Conservation (phyloP, 306 rosid species). For the Vigna nakashimae region DNA sequence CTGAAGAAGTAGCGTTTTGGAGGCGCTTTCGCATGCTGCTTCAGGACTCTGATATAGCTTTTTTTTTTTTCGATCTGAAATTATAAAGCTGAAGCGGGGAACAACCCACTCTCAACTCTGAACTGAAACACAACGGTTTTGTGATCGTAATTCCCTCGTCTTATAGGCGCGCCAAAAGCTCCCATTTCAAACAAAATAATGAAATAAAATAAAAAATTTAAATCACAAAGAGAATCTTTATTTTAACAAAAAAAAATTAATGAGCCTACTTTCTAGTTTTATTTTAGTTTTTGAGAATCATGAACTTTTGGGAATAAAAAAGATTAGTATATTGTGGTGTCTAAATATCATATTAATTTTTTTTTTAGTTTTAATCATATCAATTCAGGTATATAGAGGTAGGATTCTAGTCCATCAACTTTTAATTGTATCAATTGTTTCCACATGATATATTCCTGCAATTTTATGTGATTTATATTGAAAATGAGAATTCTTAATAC, state of each 20-base stretch:
- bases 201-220: not conserved
- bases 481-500: too few relatives aligned
- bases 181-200: slow-evolving; percentile 37
- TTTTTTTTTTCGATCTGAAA: slow-evolving; percentile 1
- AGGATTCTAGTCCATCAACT: too few relatives aligned
- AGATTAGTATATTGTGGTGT: too few relatives aligned
- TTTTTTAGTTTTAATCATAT: too few relatives aligned
- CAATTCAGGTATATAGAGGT: too few relatives aligned
- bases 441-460: too few relatives aligned
- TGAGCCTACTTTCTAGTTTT: not conserved
- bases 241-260: not conserved
- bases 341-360: too few relatives aligned
- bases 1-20: slow-evolving; percentile 41
- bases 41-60: slow-evolving; percentile 13
- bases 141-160: slow-evolving; percentile 27
- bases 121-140: slow-evolving; percentile 25
- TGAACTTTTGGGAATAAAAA: too few relatives aligned
- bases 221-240: not conserved
- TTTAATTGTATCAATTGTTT: too few relatives aligned
- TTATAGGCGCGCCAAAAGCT: slow-evolving; percentile 65
- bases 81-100: slow-evolving; percentile 36
- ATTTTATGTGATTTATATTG: not conserved
- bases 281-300: not conserved
- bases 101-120: not conserved
- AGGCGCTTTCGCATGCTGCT: slow-evolving; percentile 58